Evolutionary conservation across 345 rosid genomes (phyloP).

Genomic region (Moricandia arvensis): DNA sequence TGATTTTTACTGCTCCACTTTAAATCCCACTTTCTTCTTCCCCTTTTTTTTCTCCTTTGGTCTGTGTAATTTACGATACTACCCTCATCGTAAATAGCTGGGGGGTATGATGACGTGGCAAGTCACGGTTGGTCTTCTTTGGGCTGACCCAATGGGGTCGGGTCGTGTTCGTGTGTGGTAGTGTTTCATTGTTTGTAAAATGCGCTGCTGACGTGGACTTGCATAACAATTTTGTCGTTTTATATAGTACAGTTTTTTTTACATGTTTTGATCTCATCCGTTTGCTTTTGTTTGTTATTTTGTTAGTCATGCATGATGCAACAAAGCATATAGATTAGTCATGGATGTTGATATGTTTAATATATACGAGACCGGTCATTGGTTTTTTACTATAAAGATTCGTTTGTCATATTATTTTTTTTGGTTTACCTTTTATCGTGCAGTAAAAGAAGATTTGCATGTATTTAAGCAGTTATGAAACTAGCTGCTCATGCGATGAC

Average conservation of each 20-base stretch:
- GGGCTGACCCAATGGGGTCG: conserved; percentile 7
- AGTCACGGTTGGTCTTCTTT: conserved; percentile 24
- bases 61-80: not conserved
- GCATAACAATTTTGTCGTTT: not conserved
- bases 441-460: not conserved
- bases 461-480: not conserved
- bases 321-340: not conserved
- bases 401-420: not conserved
- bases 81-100: conserved; percentile 5
- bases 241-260: not conserved
- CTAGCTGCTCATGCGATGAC: not conserved
- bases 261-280: not conserved
- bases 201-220: conserved; percentile 36
- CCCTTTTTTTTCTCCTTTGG: not conserved
- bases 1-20: conserved; percentile 30
- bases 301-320: not conserved
- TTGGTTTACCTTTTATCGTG: not conserved
- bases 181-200: conserved; percentile 15
- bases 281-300: not conserved
- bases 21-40: conserved; percentile 1
- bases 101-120: conserved; percentile 13
- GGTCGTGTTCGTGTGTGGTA: conserved; percentile 5
- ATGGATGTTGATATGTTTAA: not conserved
- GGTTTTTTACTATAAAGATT: not conserved
- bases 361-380: not conserved